Percentiles rank a stretch among this genome's conserved stretches.
These are phyloP conservation scores for Collybia sp. DNA, from an alignment of 768 basidiomycete species.

Conservation along the genomic window DNA sequence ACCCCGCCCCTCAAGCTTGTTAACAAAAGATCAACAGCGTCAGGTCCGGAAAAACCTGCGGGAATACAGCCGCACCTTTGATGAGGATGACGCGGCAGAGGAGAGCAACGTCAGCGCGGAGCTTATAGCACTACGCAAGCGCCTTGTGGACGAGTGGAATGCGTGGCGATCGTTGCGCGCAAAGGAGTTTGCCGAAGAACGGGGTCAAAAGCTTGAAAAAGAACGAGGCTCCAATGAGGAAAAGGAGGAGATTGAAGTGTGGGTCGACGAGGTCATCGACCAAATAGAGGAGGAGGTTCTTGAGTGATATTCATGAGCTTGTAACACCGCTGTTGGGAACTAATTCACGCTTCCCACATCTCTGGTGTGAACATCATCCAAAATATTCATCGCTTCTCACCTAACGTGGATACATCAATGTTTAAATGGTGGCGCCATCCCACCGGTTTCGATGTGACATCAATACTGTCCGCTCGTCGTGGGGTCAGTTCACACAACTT, in stretches of 20 bases:
- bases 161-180: conserved; percentile 83
- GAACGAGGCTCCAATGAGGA: conserved; percentile 35
- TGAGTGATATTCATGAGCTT: conserved; percentile 27
- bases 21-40: conserved; percentile 85
- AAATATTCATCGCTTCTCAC: conserved; percentile 5
- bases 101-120: conserved; percentile 95
- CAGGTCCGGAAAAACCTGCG: conserved; percentile 83
- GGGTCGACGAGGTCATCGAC: conserved; percentile 91
- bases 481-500: conserved; percentile 7
- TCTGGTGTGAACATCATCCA: conserved; percentile 8
- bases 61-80: conserved; percentile 88
- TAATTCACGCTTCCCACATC: conserved; percentile 3
- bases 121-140: conserved; percentile 82
- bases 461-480: conserved; percentile 4
- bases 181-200: conserved; percentile 59
- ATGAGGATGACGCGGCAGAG: conserved; percentile 95
- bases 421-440: conserved; percentile 10
- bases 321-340: conserved; percentile 10
- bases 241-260: conserved; percentile 90
- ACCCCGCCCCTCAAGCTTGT: conserved; percentile 84
- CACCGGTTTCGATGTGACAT: conserved; percentile 9
- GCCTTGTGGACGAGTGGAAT: conserved; percentile 98
- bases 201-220: conserved; percentile 31
- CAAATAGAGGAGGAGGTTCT: conserved; percentile 82
- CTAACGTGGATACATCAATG: conserved; percentile 14